Base-by-base conservation (phyloP, 2,329 filamentous ascomycete species). In the Fusarium nematophilum region DNA sequence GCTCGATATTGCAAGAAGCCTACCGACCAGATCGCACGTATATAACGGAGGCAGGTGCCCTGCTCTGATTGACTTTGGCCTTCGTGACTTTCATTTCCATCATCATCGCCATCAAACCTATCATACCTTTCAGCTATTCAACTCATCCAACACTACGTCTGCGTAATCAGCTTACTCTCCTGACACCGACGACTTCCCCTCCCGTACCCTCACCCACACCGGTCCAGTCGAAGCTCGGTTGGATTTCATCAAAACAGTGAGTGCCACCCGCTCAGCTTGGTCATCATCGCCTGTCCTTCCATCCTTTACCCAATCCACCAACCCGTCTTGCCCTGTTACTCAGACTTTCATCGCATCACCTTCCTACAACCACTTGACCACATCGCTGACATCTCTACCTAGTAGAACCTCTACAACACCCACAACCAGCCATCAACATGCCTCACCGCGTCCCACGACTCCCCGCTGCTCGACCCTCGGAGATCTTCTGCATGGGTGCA, bases 401-500 rank as follows among this genome's bases (percentile, higher is more conserved):
- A 58, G 37, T 43, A 43, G n/a, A n/a, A n/a, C 13, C 34, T 18
- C 14, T 15, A 44, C 11, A 51, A 48, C 17, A 13, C 17, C n/a
- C 33, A 30, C 18, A 8, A 30, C n/a, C 51, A 38, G 58, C 57
- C 52, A 14, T 37, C 73, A 81, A 57, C 62, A 85, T 85, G 83
- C 78, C 80, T 51, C 70, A 80, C 54, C 73, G 76, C 57, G 64
- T 78, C 8, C 73, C 76, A 67, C 79, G 78, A 69, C 79, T 86
- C 52, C 83, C 84, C 62, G 75, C 75, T 53, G 78, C 83, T 66
- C 74, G 74, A 63, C 67, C 74, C 57, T 75, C 78, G 37, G 84
- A 86, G 74, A 73, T 82, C 56, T 71, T 83, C 65, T 80, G 77
- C 72, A 83, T 84, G 70, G 81, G 81, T 52, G 76, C 81, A 31